Base-by-base conservation (phyloP, 176 grass and related monocot genomes). In the Oryza glaberrima region DNA sequence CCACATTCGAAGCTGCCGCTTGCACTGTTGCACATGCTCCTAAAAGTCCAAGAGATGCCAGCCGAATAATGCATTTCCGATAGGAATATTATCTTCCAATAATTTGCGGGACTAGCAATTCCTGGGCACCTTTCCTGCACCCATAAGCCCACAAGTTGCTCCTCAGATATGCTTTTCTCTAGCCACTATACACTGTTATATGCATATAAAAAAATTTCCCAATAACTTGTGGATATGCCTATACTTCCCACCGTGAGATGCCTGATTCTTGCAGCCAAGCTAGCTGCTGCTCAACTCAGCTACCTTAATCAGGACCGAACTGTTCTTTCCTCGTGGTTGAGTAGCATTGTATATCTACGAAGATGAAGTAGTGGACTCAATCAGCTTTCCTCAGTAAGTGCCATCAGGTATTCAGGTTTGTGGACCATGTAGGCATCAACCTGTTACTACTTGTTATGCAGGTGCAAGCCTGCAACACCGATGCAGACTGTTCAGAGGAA, bases 81-180 rank as follows among this genome's bases (percentile, higher is more conserved):
- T 81, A 77, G 82, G 80, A 77, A 89, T 94, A 91, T 47, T 72
- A 61, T 82, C 77, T 84, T 80, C 30, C 45, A 88, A 84, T 94
- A 84, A 91, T 89, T 82, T 77, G 4, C 54, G 41, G 17, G 56
- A 75, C 47, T 80, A 48, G 77, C 25, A 90, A 70, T 81, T 75
- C 79, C 38, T 63, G 61, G 49, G 65, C 20, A 81, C 48, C 65
- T 35, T 48, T 68, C 35, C 70, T 35, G 23, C 22, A 76, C 47
- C 70, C 52, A 65, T 72, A 63, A 51, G 22, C 66, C 40, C 43
- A 70, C 40, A 83, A 82, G 26, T 69, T 81, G 71, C 4, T 36
- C 17, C 36, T 20, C 41, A 70, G 14, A 66, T 73, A 86, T 73
- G 84, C 69, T 49, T 49, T 65, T 11, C 26, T 16, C 8, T 16